Evolutionary conservation across 164 flowering plant genomes (phyloP).

Genomic region (Nymphaea thermarum): DNA sequence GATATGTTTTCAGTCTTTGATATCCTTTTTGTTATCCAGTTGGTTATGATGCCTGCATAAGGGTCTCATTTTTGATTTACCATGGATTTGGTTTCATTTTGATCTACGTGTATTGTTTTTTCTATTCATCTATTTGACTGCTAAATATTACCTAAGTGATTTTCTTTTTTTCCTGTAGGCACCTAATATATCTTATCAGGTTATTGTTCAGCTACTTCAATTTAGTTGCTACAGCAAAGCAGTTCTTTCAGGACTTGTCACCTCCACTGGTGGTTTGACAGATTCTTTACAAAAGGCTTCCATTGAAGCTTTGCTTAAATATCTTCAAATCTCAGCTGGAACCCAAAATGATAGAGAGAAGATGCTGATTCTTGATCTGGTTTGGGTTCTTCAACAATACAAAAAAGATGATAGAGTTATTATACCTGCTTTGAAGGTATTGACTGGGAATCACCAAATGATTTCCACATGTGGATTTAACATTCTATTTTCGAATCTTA

Average conservation of each 20-base stretch:
- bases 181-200: conserved; percentile 72
- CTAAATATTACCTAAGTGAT: too few relatives aligned
- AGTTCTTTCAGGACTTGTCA: conserved; percentile 80
- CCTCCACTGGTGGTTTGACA: conserved; percentile 84
- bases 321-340: conserved; percentile 36
- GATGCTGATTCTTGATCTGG: conserved; percentile 44
- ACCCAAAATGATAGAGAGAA: conserved; percentile 27
- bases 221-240: conserved; percentile 60
- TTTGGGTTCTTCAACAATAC: conserved; percentile 75
- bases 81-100: background rate
- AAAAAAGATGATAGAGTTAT: conserved; percentile 80
- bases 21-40: too few relatives aligned
- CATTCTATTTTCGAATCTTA: too few relatives aligned
- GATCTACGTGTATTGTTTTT: too few relatives aligned
- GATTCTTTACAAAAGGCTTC: conserved; percentile 84
- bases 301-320: conserved; percentile 56
- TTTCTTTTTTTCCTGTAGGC: conserved; percentile 33
- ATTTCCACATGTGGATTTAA: too few relatives aligned
- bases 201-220: conserved; percentile 62
- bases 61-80: background rate
- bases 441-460: background rate
- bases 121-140: too few relatives aligned
- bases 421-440: conserved; percentile 78
- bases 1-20: too few relatives aligned
- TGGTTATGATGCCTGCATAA: too few relatives aligned